Evolutionary conservation across 257 asterid genomes (phyloP), one percentile per base, ranked within the genome.

Genomic region (Capsicum chinense): DNA sequence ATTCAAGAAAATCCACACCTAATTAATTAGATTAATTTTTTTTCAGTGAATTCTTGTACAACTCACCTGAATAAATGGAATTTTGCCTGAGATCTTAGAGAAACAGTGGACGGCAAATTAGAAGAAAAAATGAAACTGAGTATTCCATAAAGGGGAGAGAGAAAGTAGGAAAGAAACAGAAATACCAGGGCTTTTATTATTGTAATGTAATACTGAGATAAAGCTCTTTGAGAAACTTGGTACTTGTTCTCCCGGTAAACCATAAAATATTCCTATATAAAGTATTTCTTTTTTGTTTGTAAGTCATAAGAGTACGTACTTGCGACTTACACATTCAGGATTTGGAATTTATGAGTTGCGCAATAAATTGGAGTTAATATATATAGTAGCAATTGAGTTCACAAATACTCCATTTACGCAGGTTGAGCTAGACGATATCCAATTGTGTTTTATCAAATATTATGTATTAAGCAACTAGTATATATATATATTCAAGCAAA

Each of bases 51-150:
- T 69, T 71, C 42, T 17, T 68, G 39, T 17, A n/a, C 35, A 44
- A 15, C 80, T 42, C 19, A 83, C 85, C 85, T 52, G 82, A 83
- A 59, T 33, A 47, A 73, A 70, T 47, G 66, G 47, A 68, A n/a
- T 35, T 71, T 56, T 71, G 81, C 82, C 71, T 83, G 86, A 74
- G 86, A 84, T 84, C 68, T 84, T 39, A 78, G 50, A 78, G 66
- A 78, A 67, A 35, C 58, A 26, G 66, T 54, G 82, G 64, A 52
- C 66, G 82, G 82, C 82, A 69, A 64, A 64, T 64, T 64, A 26
- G 56, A 78, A 26, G 64, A 52, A 39, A 14, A 78, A 15, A 56
- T 54, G 48, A 58, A 19, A 42, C 52, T 12, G 78, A 66, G 47
- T 76, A 44, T 52, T 56, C 68, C 62, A 58, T n/a, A 8, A 26